Evolutionary conservation across 2,329 filamentous ascomycete species (phyloP), one percentile per base, ranked within the genome.

Genomic region (Gnomoniopsis sp.): DNA sequence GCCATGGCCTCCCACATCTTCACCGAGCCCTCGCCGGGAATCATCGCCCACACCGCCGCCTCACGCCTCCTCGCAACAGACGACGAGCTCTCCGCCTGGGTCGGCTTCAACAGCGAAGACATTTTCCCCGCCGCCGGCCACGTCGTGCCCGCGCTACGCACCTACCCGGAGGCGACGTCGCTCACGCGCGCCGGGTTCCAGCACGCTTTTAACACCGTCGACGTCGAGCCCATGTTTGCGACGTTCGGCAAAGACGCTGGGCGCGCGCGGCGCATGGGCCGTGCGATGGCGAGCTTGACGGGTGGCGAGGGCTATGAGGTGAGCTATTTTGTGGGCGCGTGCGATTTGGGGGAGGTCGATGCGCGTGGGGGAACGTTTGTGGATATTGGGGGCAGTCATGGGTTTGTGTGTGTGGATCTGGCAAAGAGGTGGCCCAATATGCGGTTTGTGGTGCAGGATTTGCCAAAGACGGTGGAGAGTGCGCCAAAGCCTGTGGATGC

Each of bases 1-100:
- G 81, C 79, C 43, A 85, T 86, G 76, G 85, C 82, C 14, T 81
- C 79, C 63, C 72, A 74, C 12, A 75, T 87, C 58, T 85, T 87
- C 69, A 66, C 71, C 47, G 83, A 87, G 63, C 76, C 79, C 1
- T 67, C 68, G 6, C 77, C 79, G 0, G 78, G 79, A 1, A 61
- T 75, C 2, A 77, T 87, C 60, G 78, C 77, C 10, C 85, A 87
- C 66, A 85, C 81, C 2, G 78, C 80, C 1, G 75, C 77, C 1
- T 86, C 82, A 1, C 76, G 75, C 3, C 68, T 79, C 2, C 74
- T 87, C 1, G 78, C 77, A 14, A 73, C 79, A 56, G 78, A 85
- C 64, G 62, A 66, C 2, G 67, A 70, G 23, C 74, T 85, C 57
- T 74, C 77, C 54, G 79, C 79, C 62, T 86, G 82, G 80, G 72